phyloP scores from a whole-genome alignment of 192 early-diverging fungal genomes.

The Kappamyces sp. region DNA sequence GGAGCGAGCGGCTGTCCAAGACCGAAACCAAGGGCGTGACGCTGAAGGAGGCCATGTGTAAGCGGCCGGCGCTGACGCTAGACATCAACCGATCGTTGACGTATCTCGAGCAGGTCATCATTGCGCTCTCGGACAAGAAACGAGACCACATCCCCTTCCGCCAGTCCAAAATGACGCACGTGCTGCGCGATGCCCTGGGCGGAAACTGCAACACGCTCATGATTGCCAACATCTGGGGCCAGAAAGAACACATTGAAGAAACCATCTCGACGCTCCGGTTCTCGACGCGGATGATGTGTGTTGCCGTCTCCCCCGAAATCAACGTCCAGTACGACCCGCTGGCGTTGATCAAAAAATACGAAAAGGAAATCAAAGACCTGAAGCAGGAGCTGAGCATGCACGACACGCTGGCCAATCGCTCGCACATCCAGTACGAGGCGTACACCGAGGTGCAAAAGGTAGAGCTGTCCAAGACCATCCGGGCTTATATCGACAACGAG shows the following conservation, averaged over 20 bases:
- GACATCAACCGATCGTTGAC: slow-evolving; percentile 60
- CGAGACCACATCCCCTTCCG: slow-evolving; percentile 59
- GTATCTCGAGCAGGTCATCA: slow-evolving; percentile 59
- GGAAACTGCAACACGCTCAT: slow-evolving; percentile 59
- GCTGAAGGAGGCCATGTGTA: slow-evolving; percentile 61
- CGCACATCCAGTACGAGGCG: slow-evolving; percentile 57
- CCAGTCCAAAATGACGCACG: slow-evolving; percentile 58
- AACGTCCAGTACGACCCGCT: slow-evolving; percentile 60
- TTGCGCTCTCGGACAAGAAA: slow-evolving; percentile 58
- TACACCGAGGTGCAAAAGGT: slow-evolving; percentile 43
- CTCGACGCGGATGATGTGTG: slow-evolving; percentile 64
- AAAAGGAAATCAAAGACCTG: slow-evolving; percentile 51
- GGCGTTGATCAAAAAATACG: slow-evolving; percentile 60
- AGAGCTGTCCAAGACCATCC: slow-evolving; percentile 44
- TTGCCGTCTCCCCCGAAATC: slow-evolving; percentile 43
- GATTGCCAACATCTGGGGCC: slow-evolving; percentile 59
- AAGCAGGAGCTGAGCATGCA: slow-evolving; percentile 63
- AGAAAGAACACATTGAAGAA: slow-evolving; percentile 52
- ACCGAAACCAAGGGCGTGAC: slow-evolving; percentile 53
- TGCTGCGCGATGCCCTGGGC: slow-evolving; percentile 56
- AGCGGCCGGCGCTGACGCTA: slow-evolving; percentile 10
- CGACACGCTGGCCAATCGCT: slow-evolving; percentile 46
- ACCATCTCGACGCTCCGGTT: slow-evolving; percentile 60
- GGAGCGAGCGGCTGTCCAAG: slow-evolving; percentile 55
- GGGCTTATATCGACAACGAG: slow-evolving; percentile 46